Evolutionary conservation across 371 early-diverging fungal genomes (phyloP).

Genomic region (Rhizomucor pusillus): DNA sequence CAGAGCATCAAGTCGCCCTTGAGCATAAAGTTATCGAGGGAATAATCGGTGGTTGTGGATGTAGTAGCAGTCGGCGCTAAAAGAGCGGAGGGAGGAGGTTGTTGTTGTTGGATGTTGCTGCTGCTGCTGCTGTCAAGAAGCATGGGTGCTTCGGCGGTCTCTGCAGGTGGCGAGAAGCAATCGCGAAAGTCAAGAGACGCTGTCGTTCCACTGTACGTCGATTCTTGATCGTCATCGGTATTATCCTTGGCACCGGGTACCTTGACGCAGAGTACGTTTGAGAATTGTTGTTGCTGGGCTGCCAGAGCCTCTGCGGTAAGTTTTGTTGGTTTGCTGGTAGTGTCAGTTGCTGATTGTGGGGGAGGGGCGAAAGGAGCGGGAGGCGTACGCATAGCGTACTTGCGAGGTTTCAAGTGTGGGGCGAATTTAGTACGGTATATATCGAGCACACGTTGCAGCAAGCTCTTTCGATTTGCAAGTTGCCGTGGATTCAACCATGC

Average conservation of each 20-base stretch:
- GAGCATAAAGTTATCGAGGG: conserved; percentile 9
- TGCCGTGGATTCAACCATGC: conserved; percentile 51
- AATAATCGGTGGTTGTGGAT: conserved; percentile 5
- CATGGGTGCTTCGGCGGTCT: conserved; percentile 7
- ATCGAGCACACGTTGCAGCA: conserved; percentile 46
- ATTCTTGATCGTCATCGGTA: conserved; percentile 12
- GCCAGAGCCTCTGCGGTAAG: conserved; percentile 15
- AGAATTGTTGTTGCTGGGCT: conserved; percentile 14
- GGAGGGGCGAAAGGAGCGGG: conserved; percentile 24
- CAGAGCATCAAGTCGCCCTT: conserved; percentile 12
- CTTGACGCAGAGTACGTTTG: background rate
- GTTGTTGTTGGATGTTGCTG: conserved; percentile 1
- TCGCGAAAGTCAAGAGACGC: conserved; percentile 46
- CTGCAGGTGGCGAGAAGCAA: conserved; percentile 41
- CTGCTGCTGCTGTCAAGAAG: background rate
- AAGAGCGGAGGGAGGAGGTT: background rate
- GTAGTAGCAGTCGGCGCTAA: background rate
- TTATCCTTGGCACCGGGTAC: background rate
- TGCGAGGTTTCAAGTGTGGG: conserved; percentile 35
- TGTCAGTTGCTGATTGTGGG: conserved; percentile 16
- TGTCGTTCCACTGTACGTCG: conserved; percentile 38
- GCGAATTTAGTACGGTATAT: conserved; percentile 40
- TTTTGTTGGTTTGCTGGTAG: conserved; percentile 12
- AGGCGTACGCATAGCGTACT: conserved; percentile 34
- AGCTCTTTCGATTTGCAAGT: conserved; percentile 42